phyloP scores from a whole-genome alignment of 768 basidiomycete species.

The Boletus reticuloceps region DNA sequence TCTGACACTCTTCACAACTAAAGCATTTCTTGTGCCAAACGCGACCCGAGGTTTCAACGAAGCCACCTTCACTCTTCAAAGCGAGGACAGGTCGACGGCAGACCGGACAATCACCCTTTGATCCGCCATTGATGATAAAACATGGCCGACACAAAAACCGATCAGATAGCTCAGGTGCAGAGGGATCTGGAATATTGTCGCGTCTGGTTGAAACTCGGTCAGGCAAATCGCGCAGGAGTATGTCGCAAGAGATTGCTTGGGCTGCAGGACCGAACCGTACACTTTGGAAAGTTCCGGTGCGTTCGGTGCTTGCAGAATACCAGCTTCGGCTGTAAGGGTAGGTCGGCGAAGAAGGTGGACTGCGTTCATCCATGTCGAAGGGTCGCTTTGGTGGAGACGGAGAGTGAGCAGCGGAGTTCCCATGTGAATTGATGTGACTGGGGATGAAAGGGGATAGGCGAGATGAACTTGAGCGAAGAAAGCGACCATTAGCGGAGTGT shows the following conservation, averaged over 20 bases:
- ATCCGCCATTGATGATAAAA: slow-evolving; percentile 69
- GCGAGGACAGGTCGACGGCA: slow-evolving; percentile 73
- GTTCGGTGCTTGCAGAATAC: slow-evolving; percentile 59
- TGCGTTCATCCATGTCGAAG: slow-evolving; percentile 17
- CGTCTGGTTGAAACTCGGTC: slow-evolving; percentile 69
- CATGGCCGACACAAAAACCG: slow-evolving; percentile 75
- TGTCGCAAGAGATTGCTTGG: slow-evolving; percentile 67
- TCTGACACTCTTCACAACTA: slow-evolving; percentile 68
- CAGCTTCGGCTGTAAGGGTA: slow-evolving; percentile 53
- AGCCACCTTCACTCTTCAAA: slow-evolving; percentile 74
- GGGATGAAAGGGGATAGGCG: slow-evolving; percentile 35
- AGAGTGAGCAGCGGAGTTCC: slow-evolving; percentile 53
- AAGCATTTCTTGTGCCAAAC: slow-evolving; percentile 87
- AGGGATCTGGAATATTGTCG: slow-evolving; percentile 80
- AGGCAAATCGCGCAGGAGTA: slow-evolving; percentile 69
- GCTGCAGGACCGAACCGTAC: slow-evolving; percentile 81
- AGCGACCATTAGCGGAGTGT: slow-evolving; percentile 35
- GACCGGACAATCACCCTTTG: slow-evolving; percentile 66
- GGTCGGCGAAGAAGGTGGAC: slow-evolving; percentile 32
- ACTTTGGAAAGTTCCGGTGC: slow-evolving; percentile 72
- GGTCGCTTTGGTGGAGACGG: slow-evolving; percentile 55
- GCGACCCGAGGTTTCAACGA: slow-evolving; percentile 64
- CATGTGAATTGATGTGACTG: slow-evolving; percentile 55
- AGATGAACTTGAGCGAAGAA: slow-evolving; percentile 49
- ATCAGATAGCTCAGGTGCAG: slow-evolving; percentile 20